Evolutionary conservation across 257 asterid species (phyloP).

Genomic region (Capsicum baccatum): DNA sequence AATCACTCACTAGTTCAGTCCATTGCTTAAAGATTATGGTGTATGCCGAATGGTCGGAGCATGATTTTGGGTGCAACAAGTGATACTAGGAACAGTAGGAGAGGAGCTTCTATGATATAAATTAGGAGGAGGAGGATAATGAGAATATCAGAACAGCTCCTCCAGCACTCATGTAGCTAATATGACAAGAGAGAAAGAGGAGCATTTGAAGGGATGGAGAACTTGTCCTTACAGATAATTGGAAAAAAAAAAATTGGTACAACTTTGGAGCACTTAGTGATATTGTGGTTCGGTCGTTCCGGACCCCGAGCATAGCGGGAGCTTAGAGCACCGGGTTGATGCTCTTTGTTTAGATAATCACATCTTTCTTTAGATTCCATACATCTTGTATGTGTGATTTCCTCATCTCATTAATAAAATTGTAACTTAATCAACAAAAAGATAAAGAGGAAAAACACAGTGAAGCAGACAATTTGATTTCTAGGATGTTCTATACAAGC

Average conservation of each 20-base stretch:
- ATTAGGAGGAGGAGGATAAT: background rate
- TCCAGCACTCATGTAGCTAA: background rate
- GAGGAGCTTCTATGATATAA: background rate
- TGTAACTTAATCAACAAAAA: conserved; percentile 1
- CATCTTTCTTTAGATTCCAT: background rate
- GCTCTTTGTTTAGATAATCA: background rate
- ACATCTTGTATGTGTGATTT: background rate
- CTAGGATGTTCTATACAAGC: conserved; percentile 7
- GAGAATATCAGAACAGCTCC: background rate
- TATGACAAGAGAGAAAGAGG: background rate
- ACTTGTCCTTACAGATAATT: background rate
- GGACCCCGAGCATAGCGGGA: no score
- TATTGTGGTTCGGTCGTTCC: background rate
- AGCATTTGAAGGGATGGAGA: background rate
- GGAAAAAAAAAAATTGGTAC: background rate
- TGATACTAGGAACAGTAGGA: background rate
- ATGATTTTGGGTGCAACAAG: background rate
- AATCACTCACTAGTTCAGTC: background rate
- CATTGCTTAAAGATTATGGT: background rate
- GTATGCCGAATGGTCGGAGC: background rate
- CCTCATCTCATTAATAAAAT: conserved; percentile 10
- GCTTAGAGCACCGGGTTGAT: background rate
- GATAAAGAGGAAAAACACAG: background rate
- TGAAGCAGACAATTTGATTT: conserved; percentile 17
- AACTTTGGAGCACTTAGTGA: conserved; percentile 9